Percentiles rank a stretch among this genome's conserved stretches.
Conservation (phyloP, 2,329 filamentous ascomycete species). For the Lasiodiplodia sp. region DNA sequence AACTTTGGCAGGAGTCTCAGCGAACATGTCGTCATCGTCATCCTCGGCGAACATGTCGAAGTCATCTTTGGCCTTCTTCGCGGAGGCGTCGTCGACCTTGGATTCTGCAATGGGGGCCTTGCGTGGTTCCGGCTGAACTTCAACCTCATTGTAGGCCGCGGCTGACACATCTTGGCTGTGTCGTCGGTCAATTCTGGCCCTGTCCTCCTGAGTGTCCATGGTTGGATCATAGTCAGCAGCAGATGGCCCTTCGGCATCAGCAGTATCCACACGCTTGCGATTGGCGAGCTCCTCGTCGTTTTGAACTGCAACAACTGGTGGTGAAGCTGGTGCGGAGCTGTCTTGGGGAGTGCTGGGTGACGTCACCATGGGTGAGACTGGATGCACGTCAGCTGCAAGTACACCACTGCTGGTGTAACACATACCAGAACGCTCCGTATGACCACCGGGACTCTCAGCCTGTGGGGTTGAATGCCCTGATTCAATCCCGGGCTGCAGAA, state of each 20-base stretch:
- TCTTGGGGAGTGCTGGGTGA: constrained; percentile 49
- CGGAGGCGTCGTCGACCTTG: constrained; percentile 40
- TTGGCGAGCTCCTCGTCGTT: constrained; percentile 51
- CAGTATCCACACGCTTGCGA: constrained; percentile 37
- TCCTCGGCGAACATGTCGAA: constrained; percentile 71
- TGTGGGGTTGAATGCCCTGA: constrained; percentile 63
- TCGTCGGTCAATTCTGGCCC: constrained; percentile 72
- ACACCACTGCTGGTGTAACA: constrained; percentile 37
- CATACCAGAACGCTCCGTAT: constrained; percentile 47
- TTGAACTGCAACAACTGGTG: constrained; percentile 49
- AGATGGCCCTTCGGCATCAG: constrained; percentile 76
- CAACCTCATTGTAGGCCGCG: constrained; percentile 31
- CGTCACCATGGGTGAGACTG: constrained; percentile 40
- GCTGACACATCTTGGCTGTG: constrained; percentile 14
- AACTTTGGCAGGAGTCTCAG: constrained; percentile 71
- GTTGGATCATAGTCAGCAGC: constrained; percentile 93
- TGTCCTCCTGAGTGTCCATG: constrained; percentile 86
- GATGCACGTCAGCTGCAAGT: background rate
- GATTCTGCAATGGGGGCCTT: constrained; percentile 58
- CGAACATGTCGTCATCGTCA: constrained; percentile 86
- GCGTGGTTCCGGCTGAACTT: constrained; percentile 60
- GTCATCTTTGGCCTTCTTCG: constrained; percentile 56
- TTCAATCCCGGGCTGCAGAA: constrained; percentile 70
- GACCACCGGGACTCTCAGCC: constrained; percentile 49
- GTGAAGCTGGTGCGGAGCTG: constrained; percentile 48